Percentiles rank a stretch among this genome's conserved stretches.
phyloP scores from a whole-genome alignment of 352 stramenopile species.

The Pythium apleroticum region DNA sequence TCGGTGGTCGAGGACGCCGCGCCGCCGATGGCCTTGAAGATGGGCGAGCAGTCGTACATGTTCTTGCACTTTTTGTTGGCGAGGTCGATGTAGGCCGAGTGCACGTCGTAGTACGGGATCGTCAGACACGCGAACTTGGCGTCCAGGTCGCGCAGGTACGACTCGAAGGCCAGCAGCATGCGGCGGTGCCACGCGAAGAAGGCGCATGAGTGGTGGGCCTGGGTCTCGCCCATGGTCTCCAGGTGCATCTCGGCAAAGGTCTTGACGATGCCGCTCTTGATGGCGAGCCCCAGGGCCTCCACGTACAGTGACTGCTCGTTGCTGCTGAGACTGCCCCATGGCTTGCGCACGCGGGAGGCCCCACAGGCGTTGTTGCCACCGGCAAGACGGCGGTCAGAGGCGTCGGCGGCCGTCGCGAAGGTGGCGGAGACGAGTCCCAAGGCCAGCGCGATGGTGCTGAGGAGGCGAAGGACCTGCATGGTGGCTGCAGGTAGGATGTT shows the following conservation, averaged over 20 bases:
- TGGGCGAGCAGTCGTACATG: slow-evolving; percentile 64
- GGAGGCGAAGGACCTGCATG: slow-evolving; percentile 21
- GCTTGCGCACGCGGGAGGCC: slow-evolving; percentile 45
- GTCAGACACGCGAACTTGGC: slow-evolving; percentile 64
- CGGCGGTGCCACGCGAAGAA: slow-evolving; percentile 72
- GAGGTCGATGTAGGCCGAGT: slow-evolving; percentile 55
- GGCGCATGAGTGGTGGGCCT: slow-evolving; percentile 54
- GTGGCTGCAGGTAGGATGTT: neutral
- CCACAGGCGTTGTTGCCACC: slow-evolving; percentile 53
- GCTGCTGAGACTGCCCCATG: slow-evolving; percentile 41
- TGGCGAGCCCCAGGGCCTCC: slow-evolving; percentile 41
- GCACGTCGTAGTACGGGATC: slow-evolving; percentile 78
- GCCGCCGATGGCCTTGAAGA: slow-evolving; percentile 55
- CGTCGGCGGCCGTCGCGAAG: neutral
- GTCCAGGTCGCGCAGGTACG: slow-evolving; percentile 57
- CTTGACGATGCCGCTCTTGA: slow-evolving; percentile 44
- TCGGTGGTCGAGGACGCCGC: slow-evolving; percentile 17
- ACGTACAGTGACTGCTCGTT: slow-evolving; percentile 60
- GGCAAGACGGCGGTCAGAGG: slow-evolving; percentile 32
- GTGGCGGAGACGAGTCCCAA: slow-evolving; percentile 8
- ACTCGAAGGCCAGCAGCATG: slow-evolving; percentile 64
- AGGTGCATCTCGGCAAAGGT: slow-evolving; percentile 51
- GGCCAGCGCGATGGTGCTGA: slow-evolving; percentile 9
- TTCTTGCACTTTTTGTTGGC: slow-evolving; percentile 48
- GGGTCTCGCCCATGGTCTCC: slow-evolving; percentile 45